Conservation (phyloP, 2,329 filamentous ascomycete species). For the Endocalyx cinctus region DNA sequence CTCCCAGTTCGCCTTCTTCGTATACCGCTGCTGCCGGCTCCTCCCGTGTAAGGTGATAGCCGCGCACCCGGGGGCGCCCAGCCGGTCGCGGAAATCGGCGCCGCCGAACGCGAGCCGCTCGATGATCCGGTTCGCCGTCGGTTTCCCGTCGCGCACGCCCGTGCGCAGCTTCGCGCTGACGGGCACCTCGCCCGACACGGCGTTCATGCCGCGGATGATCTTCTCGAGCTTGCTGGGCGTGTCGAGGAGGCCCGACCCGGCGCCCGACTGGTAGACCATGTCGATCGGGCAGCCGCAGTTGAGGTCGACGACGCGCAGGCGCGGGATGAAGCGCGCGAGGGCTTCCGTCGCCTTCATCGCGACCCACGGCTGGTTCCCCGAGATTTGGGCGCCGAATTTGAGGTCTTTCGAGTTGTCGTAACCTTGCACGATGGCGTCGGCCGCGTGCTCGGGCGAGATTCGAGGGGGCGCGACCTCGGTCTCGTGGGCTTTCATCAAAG, state of each 20-base stretch:
- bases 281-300: constrained; percentile 99
- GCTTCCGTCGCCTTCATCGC: constrained; percentile 85
- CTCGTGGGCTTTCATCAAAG: constrained; percentile 86
- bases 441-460: constrained; percentile 50
- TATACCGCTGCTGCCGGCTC: constrained; percentile 91
- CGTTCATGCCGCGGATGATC: constrained; percentile 94
- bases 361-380: constrained; percentile 86
- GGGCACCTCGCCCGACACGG: constrained; percentile 82
- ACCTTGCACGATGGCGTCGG: constrained; percentile 57
- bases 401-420: constrained; percentile 82
- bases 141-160: constrained; percentile 75
- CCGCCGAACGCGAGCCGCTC: constrained; percentile 80
- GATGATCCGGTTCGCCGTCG: constrained; percentile 75
- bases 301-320: constrained; percentile 85
- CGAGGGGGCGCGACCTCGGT: constrained; percentile 71
- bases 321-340: constrained; percentile 70
- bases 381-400: constrained; percentile 89
- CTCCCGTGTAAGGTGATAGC: constrained; percentile 95
- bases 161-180: constrained; percentile 94
- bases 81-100: constrained; percentile 62
- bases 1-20: constrained; percentile 83
- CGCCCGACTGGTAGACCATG: constrained; percentile 81
- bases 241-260: constrained; percentile 90
- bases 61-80: constrained; percentile 78
- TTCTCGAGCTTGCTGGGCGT: constrained; percentile 82